Base-by-base conservation (phyloP, 306 rosid genomes). In the Gillenia trifoliata region DNA sequence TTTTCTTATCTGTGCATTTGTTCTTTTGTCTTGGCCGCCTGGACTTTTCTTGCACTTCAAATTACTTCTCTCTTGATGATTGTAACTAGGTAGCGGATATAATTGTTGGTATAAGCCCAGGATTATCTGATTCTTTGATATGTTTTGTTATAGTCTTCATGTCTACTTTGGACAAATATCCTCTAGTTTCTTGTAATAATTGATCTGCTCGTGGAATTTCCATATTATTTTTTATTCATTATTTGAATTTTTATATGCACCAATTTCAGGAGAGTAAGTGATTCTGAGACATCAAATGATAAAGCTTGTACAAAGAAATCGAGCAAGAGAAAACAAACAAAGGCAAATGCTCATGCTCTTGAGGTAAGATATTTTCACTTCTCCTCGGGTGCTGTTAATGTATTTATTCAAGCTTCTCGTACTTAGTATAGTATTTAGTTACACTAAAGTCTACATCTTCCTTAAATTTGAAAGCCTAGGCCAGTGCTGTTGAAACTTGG, bases 301-400 rank as follows among this genome's bases (percentile, higher is more conserved):
- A 57, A 29, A 57, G 66, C 64, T 25, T 73, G 28, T 54, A 30
- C 52, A 40, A 77, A 82, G 75, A 71, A 23, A 23, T 77, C 78
- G 55, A 82, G 66, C 67, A 75, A 59, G 38, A 75, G 81, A 80
- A 86, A 41, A 67, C 74, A 77, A 65, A 75, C 8, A 34, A 73
- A 70, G 61, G 69, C 60, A 36, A 74, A 70, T 75, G 73, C 28
- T 17, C 65, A 59, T n/a, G 40, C 68, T 66, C 75, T 82, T 60
- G 77, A 77, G 33, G 89, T 86, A 31, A 54, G 73, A 8, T 80
- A 72, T 75, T 78, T 69, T 64, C 74, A 56, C 23, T 74, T 60
- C 47, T 60, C 4, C 63, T 33, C 70, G 54, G 75, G 56, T 63
- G 34, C 25, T 78, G 70, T 49, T 40, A 64, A 41, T 45, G 30